A percentile compares a stretch with the other conserved stretches of the same genome.
phyloP scores from a whole-genome alignment of 2,329 filamentous ascomycete species.

The Ambrosiella xylebori region DNA sequence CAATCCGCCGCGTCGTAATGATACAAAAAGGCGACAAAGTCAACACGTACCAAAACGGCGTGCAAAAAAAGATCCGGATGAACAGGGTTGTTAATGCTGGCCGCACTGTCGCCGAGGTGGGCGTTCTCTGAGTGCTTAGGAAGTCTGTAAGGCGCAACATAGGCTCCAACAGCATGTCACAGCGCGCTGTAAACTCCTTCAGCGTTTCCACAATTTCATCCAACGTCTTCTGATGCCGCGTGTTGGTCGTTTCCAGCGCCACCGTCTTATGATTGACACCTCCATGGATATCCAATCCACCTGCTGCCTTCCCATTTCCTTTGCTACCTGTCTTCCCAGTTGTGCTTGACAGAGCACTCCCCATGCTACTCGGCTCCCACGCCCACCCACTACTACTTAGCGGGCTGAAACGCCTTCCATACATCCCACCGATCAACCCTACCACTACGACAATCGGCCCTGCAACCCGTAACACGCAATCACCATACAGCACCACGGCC shows the following conservation, averaged over 20 bases:
- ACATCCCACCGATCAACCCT: constrained; percentile 78
- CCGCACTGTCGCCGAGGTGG: constrained; percentile 77
- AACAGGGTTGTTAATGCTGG: constrained; percentile 82
- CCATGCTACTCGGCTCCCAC: constrained; percentile 25
- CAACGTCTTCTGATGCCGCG: constrained; percentile 77
- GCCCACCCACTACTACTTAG: constrained; percentile 68
- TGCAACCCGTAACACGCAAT: constrained; percentile 60
- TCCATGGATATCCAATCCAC: constrained; percentile 14
- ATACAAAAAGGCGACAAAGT: constrained; percentile 70
- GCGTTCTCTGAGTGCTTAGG: constrained; percentile 73
- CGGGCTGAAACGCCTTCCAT: constrained; percentile 73
- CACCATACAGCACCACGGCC: constrained; percentile 72
- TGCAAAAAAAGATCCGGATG: constrained; percentile 71
- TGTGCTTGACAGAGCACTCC: neutral
- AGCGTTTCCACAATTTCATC: constrained; percentile 95
- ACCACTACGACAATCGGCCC: constrained; percentile 71
- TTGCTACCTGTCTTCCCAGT: constrained; percentile 18
- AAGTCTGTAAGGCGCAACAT: constrained; percentile 82
- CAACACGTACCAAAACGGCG: constrained; percentile 71
- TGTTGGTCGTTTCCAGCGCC: constrained; percentile 40
- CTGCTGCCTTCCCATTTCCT: constrained; percentile 17
- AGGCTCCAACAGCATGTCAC: constrained; percentile 82
- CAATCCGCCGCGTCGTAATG: constrained; percentile 69
- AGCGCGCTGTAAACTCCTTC: constrained; percentile 75
- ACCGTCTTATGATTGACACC: constrained; percentile 21